Evolutionary conservation across 345 rosid species (phyloP).

Genomic region (Populus alba): DNA sequence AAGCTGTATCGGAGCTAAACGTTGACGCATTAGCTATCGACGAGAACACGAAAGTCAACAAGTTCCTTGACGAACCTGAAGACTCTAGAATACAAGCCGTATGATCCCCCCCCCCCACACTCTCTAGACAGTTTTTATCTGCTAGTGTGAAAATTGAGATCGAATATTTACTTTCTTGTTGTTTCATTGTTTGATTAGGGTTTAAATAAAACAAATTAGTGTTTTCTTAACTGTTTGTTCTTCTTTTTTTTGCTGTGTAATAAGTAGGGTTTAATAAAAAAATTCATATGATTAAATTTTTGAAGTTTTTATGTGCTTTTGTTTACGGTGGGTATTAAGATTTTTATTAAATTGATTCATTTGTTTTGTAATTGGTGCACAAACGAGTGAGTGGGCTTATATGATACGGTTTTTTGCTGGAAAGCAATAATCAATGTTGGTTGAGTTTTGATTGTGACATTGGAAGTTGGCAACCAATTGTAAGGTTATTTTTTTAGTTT

Average conservation of each 20-base stretch:
- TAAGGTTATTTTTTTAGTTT: neutral
- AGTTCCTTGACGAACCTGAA: constrained; percentile 77
- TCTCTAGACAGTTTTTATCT: too few relatives aligned
- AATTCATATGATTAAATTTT: too few relatives aligned
- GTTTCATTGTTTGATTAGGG: neutral
- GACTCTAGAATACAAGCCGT: constrained; percentile 84
- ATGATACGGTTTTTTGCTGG: neutral
- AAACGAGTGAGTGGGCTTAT: neutral
- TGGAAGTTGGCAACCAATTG: too few relatives aligned
- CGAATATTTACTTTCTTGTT: neutral
- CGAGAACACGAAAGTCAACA: constrained; percentile 46
- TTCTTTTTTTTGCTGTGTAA: neutral
- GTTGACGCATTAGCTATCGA: constrained; percentile 49
- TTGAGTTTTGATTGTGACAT: too few relatives aligned
- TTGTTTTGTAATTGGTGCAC: neutral
- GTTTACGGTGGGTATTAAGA: neutral
- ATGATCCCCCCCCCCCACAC: constrained; percentile 4
- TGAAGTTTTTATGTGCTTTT: neutral
- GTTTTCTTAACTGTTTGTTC: neutral
- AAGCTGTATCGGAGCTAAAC: constrained; percentile 30
- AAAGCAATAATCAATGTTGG: neutral
- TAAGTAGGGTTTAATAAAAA: neutral
- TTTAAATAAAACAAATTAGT: too few relatives aligned
- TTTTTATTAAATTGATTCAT: neutral
- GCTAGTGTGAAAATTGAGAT: too few relatives aligned